These are phyloP conservation scores for Cinnamomum micranthum DNA, from an alignment of 164 flowering plant genomes.

Conservation along the genomic window DNA sequence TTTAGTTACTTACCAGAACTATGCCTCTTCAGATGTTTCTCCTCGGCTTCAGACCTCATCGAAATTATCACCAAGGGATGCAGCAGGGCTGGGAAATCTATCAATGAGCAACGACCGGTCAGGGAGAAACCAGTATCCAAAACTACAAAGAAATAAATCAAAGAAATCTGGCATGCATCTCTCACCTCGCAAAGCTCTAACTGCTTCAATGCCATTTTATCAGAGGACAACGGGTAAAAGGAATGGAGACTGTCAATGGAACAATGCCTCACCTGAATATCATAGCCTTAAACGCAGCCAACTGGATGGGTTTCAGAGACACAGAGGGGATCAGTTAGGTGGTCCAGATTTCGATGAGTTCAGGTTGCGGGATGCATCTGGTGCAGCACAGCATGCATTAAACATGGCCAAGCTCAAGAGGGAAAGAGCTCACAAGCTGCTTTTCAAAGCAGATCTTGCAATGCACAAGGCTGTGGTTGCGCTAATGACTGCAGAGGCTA, in stretches of 20 bases:
- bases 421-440: constrained; percentile 73
- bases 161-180: constrained; percentile 40
- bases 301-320: constrained; percentile 34
- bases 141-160: constrained; percentile 42
- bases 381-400: constrained; percentile 74
- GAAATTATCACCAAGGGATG: constrained; percentile 54
- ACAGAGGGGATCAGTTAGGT: constrained; percentile 37
- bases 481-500: constrained; percentile 81
- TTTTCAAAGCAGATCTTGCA: constrained; percentile 73
- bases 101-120: constrained; percentile 43
- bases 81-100: constrained; percentile 30
- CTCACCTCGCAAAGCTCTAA: constrained; percentile 22
- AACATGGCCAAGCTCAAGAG: constrained; percentile 79
- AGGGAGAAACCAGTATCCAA: constrained; percentile 44
- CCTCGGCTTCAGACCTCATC: constrained; percentile 41
- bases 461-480: constrained; percentile 88
- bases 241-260: constrained; percentile 45
- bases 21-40: constrained; percentile 54
- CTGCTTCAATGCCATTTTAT: constrained; percentile 19
- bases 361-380: constrained; percentile 73
- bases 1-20: constrained; percentile 26
- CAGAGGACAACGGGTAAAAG: constrained; percentile 39
- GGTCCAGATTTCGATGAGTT: constrained; percentile 68
- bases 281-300: constrained; percentile 33
- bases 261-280: constrained; percentile 40